Conservation (phyloP, 139 green algal genomes). For the Haematococcus lacustris region DNA sequence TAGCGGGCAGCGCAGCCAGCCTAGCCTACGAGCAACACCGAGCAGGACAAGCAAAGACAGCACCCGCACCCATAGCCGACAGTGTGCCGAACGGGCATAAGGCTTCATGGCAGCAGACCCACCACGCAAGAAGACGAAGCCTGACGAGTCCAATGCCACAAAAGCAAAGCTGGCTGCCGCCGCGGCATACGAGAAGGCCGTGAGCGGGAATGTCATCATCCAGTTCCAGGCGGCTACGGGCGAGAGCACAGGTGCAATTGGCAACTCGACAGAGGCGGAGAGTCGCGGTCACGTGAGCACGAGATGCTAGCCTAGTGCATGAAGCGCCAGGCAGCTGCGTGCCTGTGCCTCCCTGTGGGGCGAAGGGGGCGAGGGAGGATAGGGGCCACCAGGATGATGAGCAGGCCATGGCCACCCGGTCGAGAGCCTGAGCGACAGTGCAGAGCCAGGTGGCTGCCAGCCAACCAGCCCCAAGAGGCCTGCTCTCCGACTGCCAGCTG, state of each 20-base stretch:
- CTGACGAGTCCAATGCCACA: constrained; percentile 4
- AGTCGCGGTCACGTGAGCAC: neutral
- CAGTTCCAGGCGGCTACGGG: constrained; percentile 69
- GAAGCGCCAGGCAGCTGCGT: too few species aligned
- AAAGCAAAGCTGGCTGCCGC: constrained; percentile 12
- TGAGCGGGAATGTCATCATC: constrained; percentile 69
- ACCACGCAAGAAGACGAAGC: neutral
- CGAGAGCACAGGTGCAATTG: constrained; percentile 46
- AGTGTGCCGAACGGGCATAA: neutral
- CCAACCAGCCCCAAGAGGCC: too few species aligned
- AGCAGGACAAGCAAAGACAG: neutral
- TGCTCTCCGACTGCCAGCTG: neutral
- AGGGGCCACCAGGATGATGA: neutral
- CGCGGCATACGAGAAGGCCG: constrained; percentile 5
- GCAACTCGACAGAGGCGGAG: neutral
- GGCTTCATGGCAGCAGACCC: too few species aligned
- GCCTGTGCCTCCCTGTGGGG: neutral
- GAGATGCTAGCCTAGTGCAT: neutral
- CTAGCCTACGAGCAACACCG: neutral
- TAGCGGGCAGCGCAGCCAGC: neutral
- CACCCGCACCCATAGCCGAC: neutral
- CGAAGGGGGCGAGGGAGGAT: neutral
- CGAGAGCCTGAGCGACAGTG: too few species aligned
- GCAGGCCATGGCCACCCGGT: neutral
- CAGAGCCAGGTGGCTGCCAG: too few species aligned